Percentiles rank a stretch among this genome's conserved stretches.
Conservation (phyloP, 2,329 filamentous ascomycete genomes). For the Coniochaeta pulveracea region DNA sequence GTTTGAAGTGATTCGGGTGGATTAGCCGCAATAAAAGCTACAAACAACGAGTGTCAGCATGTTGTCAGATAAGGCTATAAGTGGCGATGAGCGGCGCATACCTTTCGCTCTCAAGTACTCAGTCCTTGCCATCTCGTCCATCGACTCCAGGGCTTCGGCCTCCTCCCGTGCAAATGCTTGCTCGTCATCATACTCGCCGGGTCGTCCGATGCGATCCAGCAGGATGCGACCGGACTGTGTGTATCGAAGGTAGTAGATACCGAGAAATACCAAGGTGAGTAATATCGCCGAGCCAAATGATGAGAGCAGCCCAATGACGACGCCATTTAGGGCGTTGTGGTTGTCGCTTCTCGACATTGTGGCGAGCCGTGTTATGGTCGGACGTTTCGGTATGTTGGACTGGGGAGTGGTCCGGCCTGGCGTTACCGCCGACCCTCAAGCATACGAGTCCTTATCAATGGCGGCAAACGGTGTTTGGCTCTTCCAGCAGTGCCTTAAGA, state of each 20-base stretch:
- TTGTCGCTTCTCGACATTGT: conserved; percentile 6
- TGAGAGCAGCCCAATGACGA: conserved; percentile 88
- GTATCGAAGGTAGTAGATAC: conserved; percentile 91
- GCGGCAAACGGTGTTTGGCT: too few species aligned
- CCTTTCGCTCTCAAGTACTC: conserved; percentile 95
- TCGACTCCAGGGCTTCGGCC: conserved; percentile 84
- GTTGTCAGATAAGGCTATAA: neutral
- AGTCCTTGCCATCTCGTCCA: conserved; percentile 84
- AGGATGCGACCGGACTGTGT: conserved; percentile 82
- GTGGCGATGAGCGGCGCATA: conserved; percentile 28
- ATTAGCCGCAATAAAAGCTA: conserved; percentile 89
- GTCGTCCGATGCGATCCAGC: conserved; percentile 82
- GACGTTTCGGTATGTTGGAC: neutral
- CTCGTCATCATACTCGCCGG: conserved; percentile 96
- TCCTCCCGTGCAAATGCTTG: conserved; percentile 90
- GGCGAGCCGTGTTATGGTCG: neutral
- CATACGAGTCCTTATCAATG: too few species aligned
- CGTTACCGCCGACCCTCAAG: conserved; percentile 3
- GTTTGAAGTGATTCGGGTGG: conserved; percentile 92
- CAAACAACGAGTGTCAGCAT: conserved; percentile 2
- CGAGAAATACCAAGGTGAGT: conserved; percentile 65
- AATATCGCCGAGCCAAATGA: conserved; percentile 86
- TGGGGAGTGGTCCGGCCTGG: neutral
- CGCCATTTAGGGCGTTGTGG: conserved; percentile 45
- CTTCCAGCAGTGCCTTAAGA: too few species aligned